Evolutionary conservation across 2,329 filamentous ascomycete species (phyloP), one percentile per base, ranked within the genome.

Genomic region (Microsporum audouinii): DNA sequence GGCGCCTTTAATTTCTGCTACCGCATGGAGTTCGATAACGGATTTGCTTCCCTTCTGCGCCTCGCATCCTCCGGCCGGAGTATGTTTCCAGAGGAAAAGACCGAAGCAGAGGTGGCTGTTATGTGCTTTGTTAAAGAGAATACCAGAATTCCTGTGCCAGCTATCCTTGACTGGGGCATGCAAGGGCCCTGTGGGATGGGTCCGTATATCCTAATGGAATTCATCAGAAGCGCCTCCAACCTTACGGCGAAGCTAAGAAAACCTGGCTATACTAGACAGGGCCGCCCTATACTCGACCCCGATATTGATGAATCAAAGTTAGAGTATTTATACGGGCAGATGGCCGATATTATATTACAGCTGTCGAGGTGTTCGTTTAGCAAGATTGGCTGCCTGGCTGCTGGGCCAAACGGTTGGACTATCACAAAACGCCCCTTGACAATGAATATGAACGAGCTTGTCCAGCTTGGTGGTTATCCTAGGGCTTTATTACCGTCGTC

Each of bases 371-470:
- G 67, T 0, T 70, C 66, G 0, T 75, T 79, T 27, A 41, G 69
- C 17, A 66, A 66, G 23, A 78, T 80, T n/a, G 77, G 76, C 5
- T 73, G 70, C 17, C 65, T 79, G 0, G 57, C 64, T 36, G 64
- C 75, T 58, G 47, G 63, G 0, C 62, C 65, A 2, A 65, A 67
- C 5, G 64, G 33, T 2, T 72, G 69, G 66, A 65, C 64, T 49
- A 70, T 75, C 2, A 63, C 51, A 5, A 64, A 66, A 31, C 67
- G 74, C n/a, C 76, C 76, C 1, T 60, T 79, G 2, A 75, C 73
- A 1, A 68, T 71, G 1, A 76, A 76, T 60, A 78, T 80, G 74
- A 78, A 71, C 59, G 71, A 76, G 64, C 66, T 71, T 14, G 67
- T 71, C 10, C 64, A 63, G 33, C 43, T 70, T 1, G 71, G 69